Evolutionary conservation across 345 rosid species (phyloP).

Genomic region (Hibiscus syriacus): DNA sequence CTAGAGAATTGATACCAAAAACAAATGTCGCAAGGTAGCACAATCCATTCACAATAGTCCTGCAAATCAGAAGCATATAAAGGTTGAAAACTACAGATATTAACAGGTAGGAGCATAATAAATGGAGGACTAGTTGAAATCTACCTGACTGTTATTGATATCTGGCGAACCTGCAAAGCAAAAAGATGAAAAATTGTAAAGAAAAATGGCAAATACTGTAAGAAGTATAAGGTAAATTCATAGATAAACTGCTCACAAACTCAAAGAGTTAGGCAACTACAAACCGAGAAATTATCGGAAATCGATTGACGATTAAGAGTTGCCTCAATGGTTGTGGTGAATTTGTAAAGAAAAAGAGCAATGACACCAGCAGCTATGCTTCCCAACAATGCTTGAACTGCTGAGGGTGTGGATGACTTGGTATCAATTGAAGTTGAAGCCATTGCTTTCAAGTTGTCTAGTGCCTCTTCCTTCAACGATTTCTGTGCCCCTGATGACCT

Average conservation of each 20-base stretch:
- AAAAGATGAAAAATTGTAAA: constrained; percentile 15
- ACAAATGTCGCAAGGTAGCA: constrained; percentile 95
- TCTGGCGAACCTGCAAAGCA: constrained; percentile 71
- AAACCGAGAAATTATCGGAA: constrained; percentile 15
- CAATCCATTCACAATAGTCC: constrained; percentile 79
- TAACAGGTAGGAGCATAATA: not conserved
- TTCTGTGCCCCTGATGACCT: constrained; percentile 62
- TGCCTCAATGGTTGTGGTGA: constrained; percentile 67
- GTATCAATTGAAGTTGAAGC: constrained; percentile 47
- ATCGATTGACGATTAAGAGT: constrained; percentile 70
- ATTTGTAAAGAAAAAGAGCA: constrained; percentile 80
- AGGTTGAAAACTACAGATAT: constrained; percentile 8
- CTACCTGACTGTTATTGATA: constrained; percentile 79
- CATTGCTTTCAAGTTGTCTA: constrained; percentile 61
- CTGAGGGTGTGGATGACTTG: constrained; percentile 51
- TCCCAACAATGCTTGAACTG: constrained; percentile 74
- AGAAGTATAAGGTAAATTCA: not conserved
- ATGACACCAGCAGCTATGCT: constrained; percentile 70
- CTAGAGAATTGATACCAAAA: constrained; percentile 72
- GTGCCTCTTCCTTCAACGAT: constrained; percentile 71
- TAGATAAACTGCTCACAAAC: not conserved
- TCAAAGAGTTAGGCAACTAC: constrained; percentile 2
- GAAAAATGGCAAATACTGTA: not conserved
- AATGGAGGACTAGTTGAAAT: not conserved
- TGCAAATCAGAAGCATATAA: constrained; percentile 21